Percentiles rank a stretch among this genome's conserved stretches.
These are phyloP conservation scores for Dinochytrium kinnereticum DNA, from an alignment of 371 early-diverging fungal species.

Conservation along the genomic window DNA sequence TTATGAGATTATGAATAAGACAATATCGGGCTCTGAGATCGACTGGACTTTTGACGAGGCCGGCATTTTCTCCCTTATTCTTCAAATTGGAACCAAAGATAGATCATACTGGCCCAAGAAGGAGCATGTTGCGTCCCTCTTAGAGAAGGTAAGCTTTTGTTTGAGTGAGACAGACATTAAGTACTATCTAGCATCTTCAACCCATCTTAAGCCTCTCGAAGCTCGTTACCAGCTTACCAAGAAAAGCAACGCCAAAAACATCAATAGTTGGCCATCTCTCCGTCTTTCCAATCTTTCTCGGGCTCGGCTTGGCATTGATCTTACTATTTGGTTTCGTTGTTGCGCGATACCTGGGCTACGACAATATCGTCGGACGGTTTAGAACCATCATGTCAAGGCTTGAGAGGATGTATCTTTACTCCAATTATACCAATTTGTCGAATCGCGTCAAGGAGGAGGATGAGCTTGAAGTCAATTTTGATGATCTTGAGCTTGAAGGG, in stretches of 20 bases:
- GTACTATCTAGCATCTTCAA: slow-evolving; percentile 28
- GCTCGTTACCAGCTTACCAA: slow-evolving; percentile 18
- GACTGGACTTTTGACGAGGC: slow-evolving; percentile 51
- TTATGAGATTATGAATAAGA: slow-evolving; percentile 35
- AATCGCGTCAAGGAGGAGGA: slow-evolving; percentile 28
- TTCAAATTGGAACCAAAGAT: slow-evolving; percentile 39
- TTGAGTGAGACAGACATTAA: neutral
- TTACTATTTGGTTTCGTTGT: slow-evolving; percentile 28
- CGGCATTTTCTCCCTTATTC: slow-evolving; percentile 31
- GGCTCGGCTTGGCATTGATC: slow-evolving; percentile 30
- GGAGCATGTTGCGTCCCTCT: slow-evolving; percentile 2
- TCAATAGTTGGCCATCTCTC: slow-evolving; percentile 22
- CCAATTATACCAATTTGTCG: slow-evolving; percentile 19
- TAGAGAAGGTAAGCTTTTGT: slow-evolving; percentile 17
- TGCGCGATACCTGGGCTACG: slow-evolving; percentile 44
- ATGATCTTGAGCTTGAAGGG: slow-evolving; percentile 37
- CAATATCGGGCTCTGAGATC: slow-evolving; percentile 46
- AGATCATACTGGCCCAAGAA: slow-evolving; percentile 29
- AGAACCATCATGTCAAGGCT: slow-evolving; percentile 27
- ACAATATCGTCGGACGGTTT: slow-evolving; percentile 43
- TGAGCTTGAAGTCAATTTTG: slow-evolving; percentile 40
- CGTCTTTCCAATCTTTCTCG: slow-evolving; percentile 38
- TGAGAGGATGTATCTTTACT: slow-evolving; percentile 14
- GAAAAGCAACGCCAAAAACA: slow-evolving; percentile 36
- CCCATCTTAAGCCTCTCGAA: slow-evolving; percentile 31